Percentiles rank a stretch among this genome's conserved stretches.
Evolutionary conservation across 352 stramenopile species (phyloP).

Genomic region (Peronosclerospora sorghi): DNA sequence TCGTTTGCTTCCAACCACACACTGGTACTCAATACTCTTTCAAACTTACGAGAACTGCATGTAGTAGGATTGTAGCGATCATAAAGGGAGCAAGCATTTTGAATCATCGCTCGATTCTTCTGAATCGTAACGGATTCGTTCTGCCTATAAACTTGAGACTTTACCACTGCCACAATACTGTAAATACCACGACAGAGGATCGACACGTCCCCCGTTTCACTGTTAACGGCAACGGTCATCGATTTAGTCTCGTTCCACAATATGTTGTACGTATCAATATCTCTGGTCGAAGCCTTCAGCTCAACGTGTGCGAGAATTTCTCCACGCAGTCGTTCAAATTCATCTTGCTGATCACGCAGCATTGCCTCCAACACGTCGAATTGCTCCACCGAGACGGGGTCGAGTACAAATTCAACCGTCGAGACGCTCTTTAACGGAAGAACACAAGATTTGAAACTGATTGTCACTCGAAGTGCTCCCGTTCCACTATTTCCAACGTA

Average conservation of each 20-base stretch:
- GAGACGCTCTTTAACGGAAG: not conserved
- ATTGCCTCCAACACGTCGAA: constrained; percentile 11
- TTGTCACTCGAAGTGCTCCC: not conserved
- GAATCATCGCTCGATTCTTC: no score
- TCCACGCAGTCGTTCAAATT: not conserved
- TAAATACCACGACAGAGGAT: not conserved
- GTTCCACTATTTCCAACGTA: not conserved
- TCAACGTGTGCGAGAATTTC: not conserved
- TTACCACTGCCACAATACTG: not conserved
- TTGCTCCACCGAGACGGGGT: constrained; percentile 6
- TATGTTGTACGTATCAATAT: not conserved
- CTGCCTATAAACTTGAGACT: not conserved
- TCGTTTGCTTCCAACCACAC: no score
- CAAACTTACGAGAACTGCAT: no score
- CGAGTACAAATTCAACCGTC: constrained; percentile 9
- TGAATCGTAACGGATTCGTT: no score
- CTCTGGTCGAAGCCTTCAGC: not conserved
- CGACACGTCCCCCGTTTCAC: not conserved
- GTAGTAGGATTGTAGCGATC: no score
- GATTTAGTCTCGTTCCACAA: not conserved
- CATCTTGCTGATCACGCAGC: constrained; percentile 4
- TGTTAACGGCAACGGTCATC: not conserved
- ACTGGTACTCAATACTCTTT: no score
- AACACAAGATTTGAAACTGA: constrained; percentile 4
- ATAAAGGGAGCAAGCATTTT: no score